phyloP scores from a whole-genome alignment of 176 grass and related monocot species.

The Panicum miliaceum region DNA sequence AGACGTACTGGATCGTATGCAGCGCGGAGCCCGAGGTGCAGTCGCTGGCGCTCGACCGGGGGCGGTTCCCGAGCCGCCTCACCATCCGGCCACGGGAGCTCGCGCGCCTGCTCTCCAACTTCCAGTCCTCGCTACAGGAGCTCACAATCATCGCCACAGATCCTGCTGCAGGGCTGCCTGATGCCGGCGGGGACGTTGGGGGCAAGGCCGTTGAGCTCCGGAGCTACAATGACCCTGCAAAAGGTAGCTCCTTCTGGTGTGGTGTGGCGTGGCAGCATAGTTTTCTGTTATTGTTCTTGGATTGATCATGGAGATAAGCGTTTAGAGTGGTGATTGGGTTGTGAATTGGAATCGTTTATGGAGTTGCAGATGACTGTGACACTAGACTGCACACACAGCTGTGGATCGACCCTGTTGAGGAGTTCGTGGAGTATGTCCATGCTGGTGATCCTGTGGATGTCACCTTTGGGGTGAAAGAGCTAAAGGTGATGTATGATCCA shows the following conservation, averaged over 20 bases:
- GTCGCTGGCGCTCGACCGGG: conserved; percentile 67
- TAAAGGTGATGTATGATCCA: conserved; percentile 61
- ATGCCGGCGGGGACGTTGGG: conserved; percentile 47
- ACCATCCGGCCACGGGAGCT: conserved; percentile 75
- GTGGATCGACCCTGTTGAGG: conserved; percentile 88
- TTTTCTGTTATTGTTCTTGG: background rate
- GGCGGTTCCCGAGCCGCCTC: conserved; percentile 70
- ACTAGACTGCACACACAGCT: conserved; percentile 89
- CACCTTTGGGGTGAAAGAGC: conserved; percentile 90
- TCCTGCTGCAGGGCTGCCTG: conserved; percentile 38
- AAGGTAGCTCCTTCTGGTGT: conserved; percentile 48
- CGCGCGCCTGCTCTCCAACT: conserved; percentile 79
- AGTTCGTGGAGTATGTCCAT: conserved; percentile 86
- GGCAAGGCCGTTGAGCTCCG: conserved; percentile 88
- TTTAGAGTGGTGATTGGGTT: conserved; percentile 3
- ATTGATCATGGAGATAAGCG: background rate
- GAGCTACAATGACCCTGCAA: conserved; percentile 86
- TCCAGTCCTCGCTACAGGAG: conserved; percentile 95
- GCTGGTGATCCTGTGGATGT: conserved; percentile 82
- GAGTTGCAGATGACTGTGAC: conserved; percentile 74
- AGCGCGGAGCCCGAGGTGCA: conserved; percentile 74
- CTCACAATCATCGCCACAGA: conserved; percentile 87
- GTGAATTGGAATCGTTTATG: conserved; percentile 27
- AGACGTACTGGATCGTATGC: conserved; percentile 86
- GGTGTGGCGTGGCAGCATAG: background rate